Evolutionary conservation across 2,329 filamentous ascomycete genomes (phyloP), one percentile per base, ranked within the genome.

Genomic region (Aspergillaceae sp.): DNA sequence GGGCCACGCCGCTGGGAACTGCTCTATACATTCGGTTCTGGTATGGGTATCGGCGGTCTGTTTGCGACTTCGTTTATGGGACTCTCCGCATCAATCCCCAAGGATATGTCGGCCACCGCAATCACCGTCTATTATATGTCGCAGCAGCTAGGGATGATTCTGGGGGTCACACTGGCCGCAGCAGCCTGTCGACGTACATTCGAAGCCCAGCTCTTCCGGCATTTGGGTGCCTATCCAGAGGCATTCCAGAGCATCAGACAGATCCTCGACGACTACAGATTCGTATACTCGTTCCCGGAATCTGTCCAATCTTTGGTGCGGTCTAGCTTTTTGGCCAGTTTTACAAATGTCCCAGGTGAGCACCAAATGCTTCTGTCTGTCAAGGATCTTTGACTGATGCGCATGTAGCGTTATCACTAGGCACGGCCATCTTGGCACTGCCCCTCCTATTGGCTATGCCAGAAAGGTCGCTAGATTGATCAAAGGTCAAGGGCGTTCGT

Each of bases 141-240:
- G 27, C 53, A 56, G 43, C 54, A 56, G 42, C 30, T 56, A 7
- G 53, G 53, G 7, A 44, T 47, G 8, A 48, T 56, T 3, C 28
- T 54, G 19, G 34, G 29, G 35, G 7, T 19, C 19, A 19, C 19
- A 19, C 19, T 19, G 19, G 19, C 19, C 19, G 19, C 19, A 19
- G 19, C 19, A 19, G 19, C 19, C 19, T 19, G 19, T 19, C 19
- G 19, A 19, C 19, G 19, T 19, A 2, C 19, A 19, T 19, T 19
- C 19, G 19, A 19, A 19, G 19, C 19, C 19, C 19, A 19, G 19
- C 19, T 19, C 19, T 19, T 19, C 19, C 19, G 19, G 19, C 19
- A 19, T 19, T 19, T 19, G 19, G 19, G 19, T 19, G 19, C 19
- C 2, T 19, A 19, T 19, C 19, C 19, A 2, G 19, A 19, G 19